Conservation (phyloP, 768 basidiomycete species). For the Fomitopsis pulvina region DNA sequence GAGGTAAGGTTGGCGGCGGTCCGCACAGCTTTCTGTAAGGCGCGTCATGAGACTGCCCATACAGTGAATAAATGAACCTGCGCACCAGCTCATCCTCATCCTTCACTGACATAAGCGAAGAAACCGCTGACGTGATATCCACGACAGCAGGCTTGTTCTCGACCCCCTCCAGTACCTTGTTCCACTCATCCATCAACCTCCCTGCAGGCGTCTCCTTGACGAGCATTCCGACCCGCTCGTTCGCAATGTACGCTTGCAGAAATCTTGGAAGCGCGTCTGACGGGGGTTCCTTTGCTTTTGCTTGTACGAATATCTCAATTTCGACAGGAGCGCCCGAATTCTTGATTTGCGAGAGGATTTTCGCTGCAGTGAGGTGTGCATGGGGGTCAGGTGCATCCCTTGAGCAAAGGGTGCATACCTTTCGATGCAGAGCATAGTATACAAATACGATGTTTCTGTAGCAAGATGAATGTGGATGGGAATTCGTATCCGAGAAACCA, state of each 20-base stretch:
- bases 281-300: slow-evolving; percentile 72
- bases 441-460: slow-evolving; percentile 67
- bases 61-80: slow-evolving; percentile 8
- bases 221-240: slow-evolving; percentile 65
- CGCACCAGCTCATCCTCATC: slow-evolving; percentile 88
- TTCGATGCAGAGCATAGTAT: slow-evolving; percentile 87
- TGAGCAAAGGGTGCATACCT: slow-evolving; percentile 40
- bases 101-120: slow-evolving; percentile 78
- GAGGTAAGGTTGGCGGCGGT: slow-evolving; percentile 75
- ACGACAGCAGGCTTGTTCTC: slow-evolving; percentile 62
- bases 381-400: slow-evolving; percentile 4
- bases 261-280: slow-evolving; percentile 72
- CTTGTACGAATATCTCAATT: slow-evolving; percentile 71
- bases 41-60: slow-evolving; percentile 7
- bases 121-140: slow-evolving; percentile 74
- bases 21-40: slow-evolving; percentile 64
- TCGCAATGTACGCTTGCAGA: slow-evolving; percentile 50
- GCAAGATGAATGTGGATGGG: slow-evolving; percentile 85
- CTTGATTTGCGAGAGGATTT: slow-evolving; percentile 76
- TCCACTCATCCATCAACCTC: slow-evolving; percentile 87
- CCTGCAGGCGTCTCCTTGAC: slow-evolving; percentile 81
- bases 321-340: slow-evolving; percentile 47
- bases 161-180: slow-evolving; percentile 48
- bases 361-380: slow-evolving; percentile 44
- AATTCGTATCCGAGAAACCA: slow-evolving; percentile 98